phyloP scores from a whole-genome alignment of 2,329 filamentous ascomycete species.

The Diaporthe sp. region DNA sequence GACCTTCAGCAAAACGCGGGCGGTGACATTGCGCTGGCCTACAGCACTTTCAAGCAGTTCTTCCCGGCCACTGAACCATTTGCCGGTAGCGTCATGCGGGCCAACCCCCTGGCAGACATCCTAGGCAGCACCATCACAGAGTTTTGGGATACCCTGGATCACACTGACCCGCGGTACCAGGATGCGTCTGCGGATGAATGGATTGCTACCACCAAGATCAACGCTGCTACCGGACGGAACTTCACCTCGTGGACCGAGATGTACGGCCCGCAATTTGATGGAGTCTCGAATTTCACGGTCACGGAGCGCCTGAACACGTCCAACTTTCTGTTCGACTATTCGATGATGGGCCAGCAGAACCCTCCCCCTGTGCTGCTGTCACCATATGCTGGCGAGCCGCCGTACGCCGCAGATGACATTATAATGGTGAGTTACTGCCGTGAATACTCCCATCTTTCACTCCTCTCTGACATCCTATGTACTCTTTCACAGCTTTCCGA shows the following conservation, averaged over 20 bases:
- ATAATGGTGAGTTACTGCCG: neutral
- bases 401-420: neutral
- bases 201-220: neutral
- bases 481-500: slow-evolving; percentile 46
- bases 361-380: neutral
- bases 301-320: slow-evolving; percentile 35
- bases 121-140: neutral
- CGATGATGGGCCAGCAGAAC: neutral
- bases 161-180: neutral
- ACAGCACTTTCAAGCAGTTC: neutral
- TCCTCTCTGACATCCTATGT: too few relatives aligned
- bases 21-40: neutral
- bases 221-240: neutral
- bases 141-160: neutral
- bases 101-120: neutral
- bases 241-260: slow-evolving; percentile 1
- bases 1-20: slow-evolving; percentile 1
- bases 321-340: neutral
- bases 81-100: neutral
- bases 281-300: neutral
- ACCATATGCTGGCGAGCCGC: neutral
- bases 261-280: neutral
- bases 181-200: slow-evolving; percentile 4
- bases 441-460: too few relatives aligned
- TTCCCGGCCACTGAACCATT: neutral